Base-by-base conservation (phyloP, 176 grass and related monocot species). In the Tillandsia fasciculata region DNA sequence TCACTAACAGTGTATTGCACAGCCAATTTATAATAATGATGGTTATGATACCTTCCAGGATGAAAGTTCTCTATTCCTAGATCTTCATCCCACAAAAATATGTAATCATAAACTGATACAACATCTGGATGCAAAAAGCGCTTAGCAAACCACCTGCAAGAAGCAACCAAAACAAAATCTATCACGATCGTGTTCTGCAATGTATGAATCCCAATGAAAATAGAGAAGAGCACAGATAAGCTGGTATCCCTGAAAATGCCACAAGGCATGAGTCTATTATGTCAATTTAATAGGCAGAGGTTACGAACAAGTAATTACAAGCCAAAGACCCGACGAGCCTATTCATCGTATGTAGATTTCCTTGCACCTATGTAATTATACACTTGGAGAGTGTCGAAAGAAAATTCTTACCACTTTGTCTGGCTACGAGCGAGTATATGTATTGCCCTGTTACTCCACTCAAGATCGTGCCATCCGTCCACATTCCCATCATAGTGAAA, bases 41-140 rank as follows among this genome's bases (percentile, higher is more conserved):
- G 9, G 56, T 9, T 23, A n/a, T 4, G 33, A 3, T 82, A 86
- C 66, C 69, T 53, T 14, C 68, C 67, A 0, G 75, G 74, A 2
- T n/a, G 20, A 61, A 86, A 86, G 18, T 26, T 61, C 2, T 74
- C 48, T 0, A 78, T 74, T 0, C 70, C 75, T 1, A 86, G 65
- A 11, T 79, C 84, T 29, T 87, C 79, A 12, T 87, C 84, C 84
- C 84, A 87, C 1, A 86, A 10, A 65, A 86, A 86, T 15, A 86
- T 13, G 58, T 86, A 86, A 14, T 86, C 79, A 0, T 86, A 86
- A 0, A 66, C 61, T 6, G 79, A 65, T 28, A 86, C 52, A 0
- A 71, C 5, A 72, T 29, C 77, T 2, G 84, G 84, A 51, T 86
- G 79, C 65, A 86, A 4, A 29, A 86, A 86, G 61, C 84, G 70